phyloP scores from a whole-genome alignment of 2,329 filamentous ascomycete species.

The Xylariaceae sp. region DNA sequence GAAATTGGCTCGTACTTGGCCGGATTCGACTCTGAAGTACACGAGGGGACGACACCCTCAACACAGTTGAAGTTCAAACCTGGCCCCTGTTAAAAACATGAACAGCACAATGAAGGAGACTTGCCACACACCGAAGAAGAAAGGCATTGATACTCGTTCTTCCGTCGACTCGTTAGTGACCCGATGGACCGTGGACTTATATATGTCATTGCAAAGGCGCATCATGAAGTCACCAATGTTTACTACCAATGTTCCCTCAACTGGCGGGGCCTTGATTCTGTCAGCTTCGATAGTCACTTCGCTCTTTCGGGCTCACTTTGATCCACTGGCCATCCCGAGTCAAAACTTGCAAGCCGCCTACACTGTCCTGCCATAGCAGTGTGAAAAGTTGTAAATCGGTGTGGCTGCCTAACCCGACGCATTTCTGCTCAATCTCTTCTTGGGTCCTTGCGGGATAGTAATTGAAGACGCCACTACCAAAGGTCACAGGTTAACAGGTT shows the following conservation, averaged over 20 bases:
- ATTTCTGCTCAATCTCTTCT: constrained; percentile 34
- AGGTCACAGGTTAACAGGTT: constrained; percentile 1
- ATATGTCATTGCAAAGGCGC: constrained; percentile 57
- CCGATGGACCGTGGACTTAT: constrained; percentile 58
- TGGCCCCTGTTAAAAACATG: constrained; percentile 29
- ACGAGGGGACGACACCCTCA: constrained; percentile 56
- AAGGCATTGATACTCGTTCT: constrained; percentile 61
- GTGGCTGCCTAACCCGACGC: constrained; percentile 56
- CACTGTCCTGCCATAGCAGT: constrained; percentile 55
- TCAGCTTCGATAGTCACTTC: background rate
- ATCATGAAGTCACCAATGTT: constrained; percentile 62
- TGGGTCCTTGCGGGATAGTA: constrained; percentile 46
- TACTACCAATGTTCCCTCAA: constrained; percentile 56
- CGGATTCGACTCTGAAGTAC: constrained; percentile 53
- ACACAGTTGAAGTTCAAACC: constrained; percentile 59
- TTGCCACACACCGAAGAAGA: constrained; percentile 55
- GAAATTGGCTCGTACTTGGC: constrained; percentile 59
- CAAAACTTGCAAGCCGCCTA: constrained; percentile 52
- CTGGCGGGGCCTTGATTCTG: constrained; percentile 45
- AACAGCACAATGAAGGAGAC: background rate
- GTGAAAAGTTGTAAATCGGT: constrained; percentile 63
- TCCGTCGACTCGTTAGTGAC: constrained; percentile 51
- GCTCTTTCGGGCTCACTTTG: constrained; percentile 36
- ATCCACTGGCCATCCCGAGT: constrained; percentile 53
- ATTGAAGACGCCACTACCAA: constrained; percentile 46